phyloP scores from a whole-genome alignment of 2,329 filamentous ascomycete genomes.

The Cytospora paraplurivora region DNA sequence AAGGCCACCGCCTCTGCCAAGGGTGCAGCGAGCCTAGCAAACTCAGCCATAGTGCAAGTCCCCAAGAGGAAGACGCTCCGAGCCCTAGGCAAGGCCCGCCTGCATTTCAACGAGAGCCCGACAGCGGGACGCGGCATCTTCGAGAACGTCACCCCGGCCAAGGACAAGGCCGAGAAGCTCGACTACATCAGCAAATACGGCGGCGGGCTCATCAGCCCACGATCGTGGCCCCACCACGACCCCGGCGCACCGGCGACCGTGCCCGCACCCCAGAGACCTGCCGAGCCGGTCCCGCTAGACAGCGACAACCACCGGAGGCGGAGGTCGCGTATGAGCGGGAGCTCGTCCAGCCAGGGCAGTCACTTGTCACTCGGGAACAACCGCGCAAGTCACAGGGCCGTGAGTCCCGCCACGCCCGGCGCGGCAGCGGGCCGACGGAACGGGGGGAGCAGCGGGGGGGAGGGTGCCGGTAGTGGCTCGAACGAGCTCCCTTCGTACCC shows the following conservation, averaged over 20 bases:
- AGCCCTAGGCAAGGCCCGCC: slow-evolving; percentile 15
- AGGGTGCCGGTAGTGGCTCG: background rate
- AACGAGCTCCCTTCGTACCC: background rate
- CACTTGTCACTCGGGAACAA: background rate
- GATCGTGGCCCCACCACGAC: slow-evolving; percentile 18
- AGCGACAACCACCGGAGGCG: slow-evolving; percentile 22
- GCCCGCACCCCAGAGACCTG: slow-evolving; percentile 4
- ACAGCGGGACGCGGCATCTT: slow-evolving; percentile 18
- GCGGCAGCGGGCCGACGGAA: slow-evolving; percentile 8
- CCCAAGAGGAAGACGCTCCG: slow-evolving; percentile 23
- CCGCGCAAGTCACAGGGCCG: background rate
- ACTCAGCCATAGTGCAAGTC: slow-evolving; percentile 16
- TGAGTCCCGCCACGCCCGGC: background rate
- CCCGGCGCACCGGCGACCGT: background rate
- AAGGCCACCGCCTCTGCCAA: slow-evolving; percentile 24
- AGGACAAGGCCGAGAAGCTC: background rate
- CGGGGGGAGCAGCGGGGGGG: background rate
- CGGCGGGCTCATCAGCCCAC: slow-evolving; percentile 16
- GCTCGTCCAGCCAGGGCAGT: slow-evolving; percentile 5
- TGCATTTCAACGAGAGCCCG: slow-evolving; percentile 18
- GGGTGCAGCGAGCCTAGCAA: slow-evolving; percentile 24
- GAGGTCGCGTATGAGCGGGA: slow-evolving; percentile 18
- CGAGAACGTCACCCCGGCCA: slow-evolving; percentile 9
- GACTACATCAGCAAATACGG: slow-evolving; percentile 4
- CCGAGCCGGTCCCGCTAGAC: slow-evolving; percentile 10